A percentile compares a stretch with the other conserved stretches of the same genome.
phyloP scores from a whole-genome alignment of 768 basidiomycete species.

The Albatrellus ellisii region DNA sequence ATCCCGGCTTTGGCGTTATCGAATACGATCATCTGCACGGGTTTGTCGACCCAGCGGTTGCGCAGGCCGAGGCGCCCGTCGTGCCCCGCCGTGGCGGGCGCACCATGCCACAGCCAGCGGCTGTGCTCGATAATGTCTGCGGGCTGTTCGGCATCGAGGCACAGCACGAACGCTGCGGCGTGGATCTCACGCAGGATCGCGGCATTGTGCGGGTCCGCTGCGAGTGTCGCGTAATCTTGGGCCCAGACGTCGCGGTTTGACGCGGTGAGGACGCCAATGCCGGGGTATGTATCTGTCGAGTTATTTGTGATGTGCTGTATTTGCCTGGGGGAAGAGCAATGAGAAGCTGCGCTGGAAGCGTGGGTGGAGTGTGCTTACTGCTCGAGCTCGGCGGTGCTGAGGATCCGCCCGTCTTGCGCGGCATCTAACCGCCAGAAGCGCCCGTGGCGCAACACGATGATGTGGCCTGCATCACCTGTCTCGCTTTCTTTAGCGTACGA shows the following conservation, averaged over 20 bases:
- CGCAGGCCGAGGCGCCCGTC: conserved; percentile 41
- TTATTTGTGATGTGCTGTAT: conserved; percentile 55
- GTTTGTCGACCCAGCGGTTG: conserved; percentile 86
- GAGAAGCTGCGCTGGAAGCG: not conserved
- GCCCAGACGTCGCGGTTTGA: conserved; percentile 85
- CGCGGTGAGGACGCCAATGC: conserved; percentile 62
- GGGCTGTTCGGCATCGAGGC: conserved; percentile 55
- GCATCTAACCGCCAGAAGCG: conserved; percentile 73
- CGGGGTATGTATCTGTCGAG: conserved; percentile 48
- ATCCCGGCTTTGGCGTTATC: conserved; percentile 73
- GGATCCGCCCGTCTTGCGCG: conserved; percentile 36
- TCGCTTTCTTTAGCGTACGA: conserved; percentile 49
- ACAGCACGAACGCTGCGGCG: conserved; percentile 76
- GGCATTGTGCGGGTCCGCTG: conserved; percentile 46
- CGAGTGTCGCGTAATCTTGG: conserved; percentile 25
- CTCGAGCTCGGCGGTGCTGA: conserved; percentile 53
- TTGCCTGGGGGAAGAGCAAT: conserved; percentile 31
- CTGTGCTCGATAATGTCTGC: conserved; percentile 42
- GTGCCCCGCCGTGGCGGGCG: conserved; percentile 16
- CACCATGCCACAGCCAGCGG: conserved; percentile 74
- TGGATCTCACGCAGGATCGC: conserved; percentile 60
- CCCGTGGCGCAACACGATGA: conserved; percentile 78
- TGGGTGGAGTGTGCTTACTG: conserved; percentile 27
- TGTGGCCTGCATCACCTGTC: conserved; percentile 54
- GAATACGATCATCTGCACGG: conserved; percentile 74